Evolutionary conservation across 129 eudicot species (phyloP), one percentile per base, ranked within the genome.

Genomic region (Oenanthe sinensis): DNA sequence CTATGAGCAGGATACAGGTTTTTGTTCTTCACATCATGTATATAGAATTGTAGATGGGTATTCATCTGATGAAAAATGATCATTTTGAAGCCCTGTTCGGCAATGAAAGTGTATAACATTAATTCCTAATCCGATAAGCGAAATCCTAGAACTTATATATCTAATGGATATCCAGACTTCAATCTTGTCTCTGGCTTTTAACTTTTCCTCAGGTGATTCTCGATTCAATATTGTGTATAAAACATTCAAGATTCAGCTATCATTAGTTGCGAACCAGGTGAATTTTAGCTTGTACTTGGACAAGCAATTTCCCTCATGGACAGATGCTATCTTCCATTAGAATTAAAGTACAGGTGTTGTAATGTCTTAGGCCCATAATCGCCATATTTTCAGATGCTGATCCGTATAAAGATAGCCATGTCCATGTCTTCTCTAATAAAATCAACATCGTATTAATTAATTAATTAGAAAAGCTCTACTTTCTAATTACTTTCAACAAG

Each of bases 11-110:
- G 52, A 65, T 65, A 78, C 70, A 85, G 0, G 80, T 79, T 76
- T 79, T 83, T 75, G 75, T 85, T 85, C 88, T 81, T 73, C 78
- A 88, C 70, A 54, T 19, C 0, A 6, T 54, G 62, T 14, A 13
- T 79, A 58, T 33, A 0, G 36, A 33, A 33, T 33, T 33, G 36
- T 70, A 69, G 73, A 46, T 81, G 37, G 70, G 70, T 80, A 74
- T 81, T 80, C 81, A 77, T 75, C 81, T 79, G 71, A 79, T 16
- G 82, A 80, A 83, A 81, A 65, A 77, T 68, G 69, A 80, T 84
- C 83, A 81, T 49, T 82, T 84, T 80, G 81, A 89, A 86, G 86
- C 88, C 88, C 81, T 84, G 89, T 77, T 87, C 81, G 55, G 55
- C 55, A 62, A 75, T 79, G 69, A 62, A 79, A 84, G 71, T 80